Percentiles rank a stretch among this genome's conserved stretches.
These are phyloP conservation scores for Phytopythium boreale DNA, from an alignment of 352 stramenopile species.

Conservation along the genomic window DNA sequence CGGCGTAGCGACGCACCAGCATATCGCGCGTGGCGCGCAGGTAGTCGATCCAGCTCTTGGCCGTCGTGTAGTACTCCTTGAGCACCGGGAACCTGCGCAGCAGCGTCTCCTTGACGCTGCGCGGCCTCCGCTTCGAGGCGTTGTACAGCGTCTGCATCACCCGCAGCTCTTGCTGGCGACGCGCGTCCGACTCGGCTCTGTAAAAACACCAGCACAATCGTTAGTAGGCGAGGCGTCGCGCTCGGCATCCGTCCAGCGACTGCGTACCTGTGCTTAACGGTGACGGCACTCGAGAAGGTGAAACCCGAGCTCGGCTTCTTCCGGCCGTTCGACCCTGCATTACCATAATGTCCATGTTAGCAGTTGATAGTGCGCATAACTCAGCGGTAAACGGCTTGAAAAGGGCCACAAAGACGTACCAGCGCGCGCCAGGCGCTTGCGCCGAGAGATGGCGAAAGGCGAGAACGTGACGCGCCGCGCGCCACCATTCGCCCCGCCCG, in stretches of 20 bases:
- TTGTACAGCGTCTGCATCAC: conserved; percentile 42
- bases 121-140: conserved; percentile 33
- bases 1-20: conserved; percentile 14
- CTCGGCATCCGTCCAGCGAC: neutral
- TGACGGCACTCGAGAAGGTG: conserved; percentile 32
- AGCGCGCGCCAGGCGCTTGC: neutral
- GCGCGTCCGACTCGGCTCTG: conserved; percentile 10
- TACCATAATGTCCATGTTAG: neutral
- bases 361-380: too few species aligned
- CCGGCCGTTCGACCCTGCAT: neutral
- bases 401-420: neutral
- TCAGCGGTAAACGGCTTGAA: neutral
- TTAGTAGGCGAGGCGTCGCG: neutral
- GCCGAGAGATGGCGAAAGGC: conserved; percentile 42
- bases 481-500: conserved; percentile 10
- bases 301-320: conserved; percentile 29
- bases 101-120: conserved; percentile 38
- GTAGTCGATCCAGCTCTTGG: conserved; percentile 29
- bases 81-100: conserved; percentile 34
- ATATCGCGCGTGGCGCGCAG: conserved; percentile 14
- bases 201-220: neutral
- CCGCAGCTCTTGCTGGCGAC: conserved; percentile 42
- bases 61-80: conserved; percentile 25
- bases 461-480: conserved; percentile 70
- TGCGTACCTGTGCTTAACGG: conserved; percentile 20